Base-by-base conservation (phyloP, 2,329 filamentous ascomycete genomes). In the Colletotrichum tropicicola region DNA sequence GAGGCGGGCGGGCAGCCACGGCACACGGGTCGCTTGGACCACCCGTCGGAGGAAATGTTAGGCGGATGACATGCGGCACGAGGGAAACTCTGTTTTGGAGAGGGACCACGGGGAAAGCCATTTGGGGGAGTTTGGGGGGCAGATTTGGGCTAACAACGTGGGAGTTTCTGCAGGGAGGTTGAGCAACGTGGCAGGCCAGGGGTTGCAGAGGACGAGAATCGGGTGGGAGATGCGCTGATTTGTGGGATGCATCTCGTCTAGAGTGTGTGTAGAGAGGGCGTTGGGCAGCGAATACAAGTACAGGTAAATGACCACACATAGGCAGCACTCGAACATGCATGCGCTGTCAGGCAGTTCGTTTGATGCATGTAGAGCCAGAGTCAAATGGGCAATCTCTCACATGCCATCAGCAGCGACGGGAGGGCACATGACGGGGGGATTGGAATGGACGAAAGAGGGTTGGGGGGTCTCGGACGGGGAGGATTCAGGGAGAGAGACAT, bases 111-210 rank as follows among this genome's bases (percentile, higher is more conserved):
- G n/a, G n/a, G n/a, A n/a, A n/a, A n/a, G n/a, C n/a, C n/a, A n/a
- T n/a, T n/a, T n/a, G n/a, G n/a, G n/a, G n/a, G n/a, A n/a, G n/a
- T n/a, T n/a, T n/a, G n/a, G n/a, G n/a, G n/a, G n/a, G n/a, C n/a
- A n/a, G 37, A 15, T 41, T n/a, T 19, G 15, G 13, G 28, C n/a
- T 45, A 27, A 41, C 58, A 61, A 55, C 58, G 58, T 55, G 60
- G 47, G 30, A 32, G 30, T 27, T 59, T 53, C 55, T 59, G 45
- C 47, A 45, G 37, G 32, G 59, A 48, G 47, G 30, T 23, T 57
- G 8, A 21, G 30, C 54, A 43, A 64, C 54, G 55, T 64, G 55
- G 55, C 60, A 53, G 10, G 47, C 55, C 60, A 28, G 39, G 39
- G 55, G 47, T 47, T 48, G 55, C 45, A 35, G 55, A n/a, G n/a